Evolutionary conservation across 768 basidiomycete genomes (phyloP), one percentile per base, ranked within the genome.

Genomic region (Leccinum aurantiacum): DNA sequence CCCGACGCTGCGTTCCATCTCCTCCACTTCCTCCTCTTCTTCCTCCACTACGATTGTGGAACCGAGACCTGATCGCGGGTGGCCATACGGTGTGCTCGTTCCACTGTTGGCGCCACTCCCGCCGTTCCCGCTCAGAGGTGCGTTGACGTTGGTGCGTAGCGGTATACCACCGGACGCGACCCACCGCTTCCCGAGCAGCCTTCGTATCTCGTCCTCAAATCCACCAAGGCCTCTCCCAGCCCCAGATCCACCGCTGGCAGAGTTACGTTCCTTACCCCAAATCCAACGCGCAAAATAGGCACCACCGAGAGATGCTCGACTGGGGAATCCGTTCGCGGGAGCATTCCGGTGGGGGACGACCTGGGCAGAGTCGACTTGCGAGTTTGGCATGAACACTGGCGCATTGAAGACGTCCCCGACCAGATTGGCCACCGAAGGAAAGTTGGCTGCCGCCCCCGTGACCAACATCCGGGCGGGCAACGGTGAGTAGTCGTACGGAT

Each of bases 211-310:
- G 58, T 93, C 92, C 69, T 93, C 91, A 63, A 89, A 93, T 25
- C 82, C 85, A 24, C 81, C 83, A 24, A 85, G 76, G 4, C 77
- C 79, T 29, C 74, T 65, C 2, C 60, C 66, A 27, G 72, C 53
- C 37, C 79, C 76, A 3, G 76, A 68, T 8, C 66, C 68, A 25
- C 69, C 67, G 17, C 60, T 53, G 29, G 60, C 54, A 10, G 73
- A 72, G 57, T 67, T 74, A 27, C 77, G 75, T 57, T 90, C 87
- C 63, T 84, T 82, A 44, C 89, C 85, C 91, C 90, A 93, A 47
- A 90, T 87, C 91, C 92, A 94, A 8, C 92, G 81, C 29, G 91
- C 92, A 46, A 90, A 76, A 67, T 91, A 93, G 1, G 91, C 89
- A 0, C 84, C 82, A 0, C 91, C 91, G 3, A 93, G 76, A 0